Conservation (phyloP, 2,329 filamentous ascomycete genomes). For the Alternaria sp. region DNA sequence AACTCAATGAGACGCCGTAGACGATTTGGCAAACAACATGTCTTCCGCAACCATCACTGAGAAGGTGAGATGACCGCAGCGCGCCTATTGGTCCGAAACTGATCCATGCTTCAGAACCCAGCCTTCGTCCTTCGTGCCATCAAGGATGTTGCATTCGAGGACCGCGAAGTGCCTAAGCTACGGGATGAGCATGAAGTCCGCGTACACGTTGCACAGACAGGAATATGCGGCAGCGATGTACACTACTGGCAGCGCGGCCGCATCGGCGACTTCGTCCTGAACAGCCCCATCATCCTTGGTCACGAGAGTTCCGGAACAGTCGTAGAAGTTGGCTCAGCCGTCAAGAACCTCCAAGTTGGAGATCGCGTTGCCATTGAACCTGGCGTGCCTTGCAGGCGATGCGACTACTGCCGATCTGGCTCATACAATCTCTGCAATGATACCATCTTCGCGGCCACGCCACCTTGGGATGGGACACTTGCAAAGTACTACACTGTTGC, state of each 20-base stretch:
- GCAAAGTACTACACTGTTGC: conserved; percentile 32
- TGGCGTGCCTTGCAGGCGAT: conserved; percentile 28
- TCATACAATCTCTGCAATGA: conserved; percentile 33
- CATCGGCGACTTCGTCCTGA: conserved; percentile 31
- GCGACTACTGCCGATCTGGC: conserved; percentile 24
- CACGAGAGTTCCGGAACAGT: conserved; percentile 38
- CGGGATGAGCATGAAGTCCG: conserved; percentile 64
- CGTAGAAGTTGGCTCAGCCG: conserved; percentile 25
- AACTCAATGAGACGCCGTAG: not conserved
- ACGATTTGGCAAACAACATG: not conserved
- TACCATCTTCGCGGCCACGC: conserved; percentile 33
- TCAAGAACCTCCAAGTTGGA: conserved; percentile 29
- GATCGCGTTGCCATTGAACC: conserved; percentile 40
- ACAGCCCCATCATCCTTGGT: conserved; percentile 34
- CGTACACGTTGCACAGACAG: conserved; percentile 79
- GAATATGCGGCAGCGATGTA: conserved; percentile 75
- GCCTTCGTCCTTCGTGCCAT: conserved; percentile 58
- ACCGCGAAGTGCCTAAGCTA: conserved; percentile 49
- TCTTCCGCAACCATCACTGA: not conserved
- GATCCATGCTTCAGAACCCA: conserved; percentile 42
- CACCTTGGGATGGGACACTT: conserved; percentile 34
- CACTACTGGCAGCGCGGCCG: conserved; percentile 34
- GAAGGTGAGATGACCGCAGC: not conserved
- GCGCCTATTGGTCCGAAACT: not conserved
- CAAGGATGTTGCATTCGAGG: conserved; percentile 55